These are phyloP conservation scores for Botrytis porri DNA, from an alignment of 2,329 filamentous ascomycete species.

Conservation along the genomic window DNA sequence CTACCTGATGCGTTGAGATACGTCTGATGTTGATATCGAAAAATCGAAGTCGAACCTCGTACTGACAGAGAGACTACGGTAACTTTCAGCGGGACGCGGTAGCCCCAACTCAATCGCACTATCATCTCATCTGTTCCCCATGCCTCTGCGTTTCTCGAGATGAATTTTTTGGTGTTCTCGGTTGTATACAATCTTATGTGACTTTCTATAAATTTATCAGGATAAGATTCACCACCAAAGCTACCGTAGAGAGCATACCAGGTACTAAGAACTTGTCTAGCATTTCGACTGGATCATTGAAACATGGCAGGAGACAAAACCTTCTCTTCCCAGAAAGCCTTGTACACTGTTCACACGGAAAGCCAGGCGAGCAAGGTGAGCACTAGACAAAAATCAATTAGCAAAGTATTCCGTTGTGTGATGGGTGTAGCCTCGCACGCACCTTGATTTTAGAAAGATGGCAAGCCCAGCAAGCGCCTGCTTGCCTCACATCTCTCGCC, in stretches of 20 bases:
- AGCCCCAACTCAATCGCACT: slow-evolving; percentile 34
- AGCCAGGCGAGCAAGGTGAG: slow-evolving; percentile 36
- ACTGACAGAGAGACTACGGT: slow-evolving; percentile 34
- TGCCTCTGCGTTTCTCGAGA: slow-evolving; percentile 30
- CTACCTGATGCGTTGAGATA: slow-evolving; percentile 21
- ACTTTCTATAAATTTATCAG: slow-evolving; percentile 29
- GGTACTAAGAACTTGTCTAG: slow-evolving; percentile 34
- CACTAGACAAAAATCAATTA: slow-evolving; percentile 25
- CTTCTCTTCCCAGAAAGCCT: slow-evolving; percentile 35
- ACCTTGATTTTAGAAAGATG: slow-evolving; percentile 39
- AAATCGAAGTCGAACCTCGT: slow-evolving; percentile 27
- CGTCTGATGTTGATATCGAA: slow-evolving; percentile 29
- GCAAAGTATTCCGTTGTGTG: neutral
- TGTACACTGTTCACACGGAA: slow-evolving; percentile 36
- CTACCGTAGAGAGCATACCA: slow-evolving; percentile 23
- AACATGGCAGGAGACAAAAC: slow-evolving; percentile 37
- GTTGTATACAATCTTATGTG: slow-evolving; percentile 33
- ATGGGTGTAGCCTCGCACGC: neutral
- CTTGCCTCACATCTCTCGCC: slow-evolving; percentile 35
- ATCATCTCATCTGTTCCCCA: slow-evolving; percentile 32
- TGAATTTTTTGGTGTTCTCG: slow-evolving; percentile 33
- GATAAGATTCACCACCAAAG: neutral
- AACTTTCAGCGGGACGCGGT: slow-evolving; percentile 28
- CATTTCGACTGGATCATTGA: slow-evolving; percentile 37
- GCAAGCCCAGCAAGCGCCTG: slow-evolving; percentile 38